phyloP scores from a whole-genome alignment of 2,329 filamentous ascomycete genomes.

The Dactylonectria estremocensis region DNA sequence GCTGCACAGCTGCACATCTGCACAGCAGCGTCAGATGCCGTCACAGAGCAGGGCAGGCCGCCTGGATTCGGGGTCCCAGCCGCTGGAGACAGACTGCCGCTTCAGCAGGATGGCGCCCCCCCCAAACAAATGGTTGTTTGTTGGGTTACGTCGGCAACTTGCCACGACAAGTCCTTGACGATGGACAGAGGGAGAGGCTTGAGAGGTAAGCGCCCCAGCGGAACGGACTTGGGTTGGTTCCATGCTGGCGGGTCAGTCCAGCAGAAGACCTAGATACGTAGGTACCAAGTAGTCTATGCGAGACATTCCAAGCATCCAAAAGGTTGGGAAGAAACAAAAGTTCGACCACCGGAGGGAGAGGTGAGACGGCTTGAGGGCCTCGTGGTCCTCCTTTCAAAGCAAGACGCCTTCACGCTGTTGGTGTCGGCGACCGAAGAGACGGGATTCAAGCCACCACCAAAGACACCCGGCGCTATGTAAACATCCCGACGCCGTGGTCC shows the following conservation, averaged over 20 bases:
- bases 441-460: conserved; percentile 26
- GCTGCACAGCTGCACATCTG: conserved; percentile 22
- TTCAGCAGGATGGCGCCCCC: neutral
- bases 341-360: too few species aligned
- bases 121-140: conserved; percentile 7
- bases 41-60: conserved; percentile 15
- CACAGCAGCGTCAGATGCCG: conserved; percentile 20
- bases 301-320: conserved; percentile 15
- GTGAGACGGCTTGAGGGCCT: neutral
- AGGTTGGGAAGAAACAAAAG: neutral
- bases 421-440: neutral
- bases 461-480: conserved; percentile 2
- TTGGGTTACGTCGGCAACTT: conserved; percentile 10
- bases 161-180: conserved; percentile 18
- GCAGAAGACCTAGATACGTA: conserved; percentile 13
- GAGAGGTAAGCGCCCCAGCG: conserved; percentile 22
- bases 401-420: conserved; percentile 19
- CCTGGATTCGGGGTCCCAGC: conserved; percentile 7
- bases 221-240: conserved; percentile 31
- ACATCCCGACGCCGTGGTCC: conserved; percentile 11
- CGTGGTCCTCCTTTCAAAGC: conserved; percentile 11
- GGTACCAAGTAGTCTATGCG: neutral
- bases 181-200: neutral
- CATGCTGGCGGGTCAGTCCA: conserved; percentile 31
- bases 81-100: conserved; percentile 11